These are phyloP conservation scores for Sicyos baderoa DNA, from an alignment of 306 rosid genomes.

Conservation along the genomic window DNA sequence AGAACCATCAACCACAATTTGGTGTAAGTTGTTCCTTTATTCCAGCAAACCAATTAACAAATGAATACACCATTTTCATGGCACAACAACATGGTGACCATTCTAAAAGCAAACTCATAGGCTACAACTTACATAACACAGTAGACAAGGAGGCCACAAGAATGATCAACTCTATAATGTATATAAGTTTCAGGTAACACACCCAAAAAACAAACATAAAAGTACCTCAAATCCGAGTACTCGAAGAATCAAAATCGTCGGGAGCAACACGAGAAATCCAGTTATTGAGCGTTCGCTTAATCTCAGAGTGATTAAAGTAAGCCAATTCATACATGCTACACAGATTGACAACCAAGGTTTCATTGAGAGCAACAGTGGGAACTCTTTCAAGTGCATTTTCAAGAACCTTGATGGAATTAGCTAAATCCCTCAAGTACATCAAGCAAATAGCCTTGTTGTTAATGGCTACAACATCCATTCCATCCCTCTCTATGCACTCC, in stretches of 20 bases:
- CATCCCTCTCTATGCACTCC: conserved; percentile 74
- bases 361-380: conserved; percentile 76
- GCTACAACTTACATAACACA: conserved; percentile 1
- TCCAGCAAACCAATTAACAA: neutral
- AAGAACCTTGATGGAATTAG: conserved; percentile 81
- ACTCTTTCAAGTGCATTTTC: conserved; percentile 84
- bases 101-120: neutral
- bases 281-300: conserved; percentile 76
- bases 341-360: conserved; percentile 72
- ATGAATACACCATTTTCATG: neutral
- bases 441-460: conserved; percentile 84
- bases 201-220: neutral
- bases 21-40: neutral
- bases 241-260: conserved; percentile 75
- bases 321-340: conserved; percentile 98
- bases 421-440: conserved; percentile 86
- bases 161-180: neutral
- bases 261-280: conserved; percentile 97
- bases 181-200: neutral
- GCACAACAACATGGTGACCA: neutral
- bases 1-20: conserved; percentile 3
- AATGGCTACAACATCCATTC: conserved; percentile 52
- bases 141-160: neutral
- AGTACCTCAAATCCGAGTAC: conserved; percentile 66
- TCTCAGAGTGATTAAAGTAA: conserved; percentile 82